Evolutionary conservation across 2,329 filamentous ascomycete genomes (phyloP), one percentile per base, ranked within the genome.

Genomic region (Botrytis deweyae): DNA sequence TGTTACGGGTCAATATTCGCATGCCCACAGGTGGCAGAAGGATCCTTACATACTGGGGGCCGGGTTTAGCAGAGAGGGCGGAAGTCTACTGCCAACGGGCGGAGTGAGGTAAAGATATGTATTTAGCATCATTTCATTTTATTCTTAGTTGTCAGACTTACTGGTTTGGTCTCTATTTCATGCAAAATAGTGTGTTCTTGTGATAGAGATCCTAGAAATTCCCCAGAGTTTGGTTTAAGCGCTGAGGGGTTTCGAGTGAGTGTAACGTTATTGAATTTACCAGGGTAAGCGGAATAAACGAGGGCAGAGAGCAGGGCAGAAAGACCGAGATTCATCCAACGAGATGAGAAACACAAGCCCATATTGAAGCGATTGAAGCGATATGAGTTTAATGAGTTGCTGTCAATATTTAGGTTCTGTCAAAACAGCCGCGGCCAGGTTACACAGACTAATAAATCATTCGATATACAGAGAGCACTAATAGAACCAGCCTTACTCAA

Each of bases 151-250:
- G 70, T 72, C 25, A n/a, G 59, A 42, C 38, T 22, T 66, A 38
- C 33, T 62, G 8, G 6, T 44, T 63, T 18, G 44, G 42, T 59
- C 20, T 25, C 36, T 20, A 18, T 62, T 62, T 70, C 40, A 62
- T 62, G 40, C 40, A 49, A 38, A 44, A 61, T 40, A 49, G 22
- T 12, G 49, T 67, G 38, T 66, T 66, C 36, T 40, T 65, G 44
- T 67, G 36, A 58, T 3, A n/a, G 22, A 40, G 44, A 72, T 29
- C 55, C 70, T 58, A 33, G 40, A 46, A 67, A 68, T 68, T 72
- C 63, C 63, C 70, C 70, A 68, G 70, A 72, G 14, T 67, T 25
- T 59, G 70, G 62, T 67, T 33, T 72, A 66, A 66, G 70, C 70
- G 70, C 70, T 55, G 44, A 52, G 33, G 22, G 12, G 46, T 49